A percentile compares a stretch with the other conserved stretches of the same genome.
phyloP scores from a whole-genome alignment of 345 rosid genomes.

The Salix koriyanagi region DNA sequence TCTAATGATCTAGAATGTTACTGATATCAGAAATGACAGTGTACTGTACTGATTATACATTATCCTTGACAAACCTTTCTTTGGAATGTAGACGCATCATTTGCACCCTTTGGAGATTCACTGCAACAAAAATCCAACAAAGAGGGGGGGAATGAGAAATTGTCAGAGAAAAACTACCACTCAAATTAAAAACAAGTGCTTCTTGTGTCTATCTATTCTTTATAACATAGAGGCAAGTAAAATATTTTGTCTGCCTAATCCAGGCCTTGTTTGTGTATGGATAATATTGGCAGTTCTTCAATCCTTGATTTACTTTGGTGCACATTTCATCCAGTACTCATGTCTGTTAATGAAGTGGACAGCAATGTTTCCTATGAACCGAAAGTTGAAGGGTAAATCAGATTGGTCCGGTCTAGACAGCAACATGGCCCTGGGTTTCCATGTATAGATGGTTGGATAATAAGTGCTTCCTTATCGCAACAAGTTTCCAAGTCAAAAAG shows the following conservation, averaged over 20 bases:
- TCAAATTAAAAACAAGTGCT: not conserved
- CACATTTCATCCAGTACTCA: not conserved
- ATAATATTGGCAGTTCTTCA: not conserved
- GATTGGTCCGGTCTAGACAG: not conserved
- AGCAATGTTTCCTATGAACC: not conserved
- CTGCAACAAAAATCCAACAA: slow-evolving; percentile 39
- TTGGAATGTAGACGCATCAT: slow-evolving; percentile 97
- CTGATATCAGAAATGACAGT: not conserved
- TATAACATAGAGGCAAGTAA: too few relatives aligned
- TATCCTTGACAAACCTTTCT: slow-evolving; percentile 61
- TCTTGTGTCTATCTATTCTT: too few relatives aligned
- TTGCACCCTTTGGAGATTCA: slow-evolving; percentile 96
- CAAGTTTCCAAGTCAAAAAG: not conserved
- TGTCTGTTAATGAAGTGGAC: too few relatives aligned
- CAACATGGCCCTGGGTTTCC: not conserved
- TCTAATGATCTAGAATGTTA: not conserved
- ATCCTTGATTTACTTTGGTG: not conserved
- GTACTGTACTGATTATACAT: not conserved
- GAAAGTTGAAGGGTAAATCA: not conserved
- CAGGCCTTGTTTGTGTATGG: too few relatives aligned
- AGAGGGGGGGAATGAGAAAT: not conserved
- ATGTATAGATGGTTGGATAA: not conserved
- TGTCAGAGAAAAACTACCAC: not conserved
- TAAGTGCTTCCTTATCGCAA: not conserved
- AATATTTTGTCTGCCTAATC: too few relatives aligned